Evolutionary conservation across 2,329 filamentous ascomycete genomes (phyloP), one percentile per base, ranked within the genome.

Genomic region (Blastomyces silverae): DNA sequence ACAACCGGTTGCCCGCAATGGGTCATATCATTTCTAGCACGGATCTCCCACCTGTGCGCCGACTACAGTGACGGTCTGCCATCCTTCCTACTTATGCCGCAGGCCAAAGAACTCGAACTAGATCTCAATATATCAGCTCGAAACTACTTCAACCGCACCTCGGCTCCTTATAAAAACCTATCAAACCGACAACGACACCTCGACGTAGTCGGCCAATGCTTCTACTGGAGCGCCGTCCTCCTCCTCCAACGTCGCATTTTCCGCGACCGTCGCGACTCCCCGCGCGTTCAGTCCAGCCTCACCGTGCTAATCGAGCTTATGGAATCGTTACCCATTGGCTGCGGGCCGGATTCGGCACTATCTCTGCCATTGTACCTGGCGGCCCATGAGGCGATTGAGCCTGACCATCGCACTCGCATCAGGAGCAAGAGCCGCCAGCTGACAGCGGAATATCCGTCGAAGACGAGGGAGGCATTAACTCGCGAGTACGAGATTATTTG

Each of bases 1-100:
- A 61, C 59, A 8, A 61, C 59, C 42, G 59, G 59, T 44, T 61
- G 59, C n/a, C 59, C 59, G 6, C 59, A 50, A 42, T 61, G 59
- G 59, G 44, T 61, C 25, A 61, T 61, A 20, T 48, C 59, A 28
- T 42, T 50, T 34, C 59, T 61, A 34, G 59, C 59, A 2, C 22
- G 59, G 13, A 61, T 61, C 15, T 61, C 59, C 6, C 59, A 61
- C 46, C 59, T 61, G 10, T n/a, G 11, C 25, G 59, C 59, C 20
- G 59, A 61, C 44, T 28, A 39, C 59, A 42, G 8, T 25, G 22
- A 46, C 3, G 59, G 59, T 4, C 20, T 61, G 2, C 46, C 59
- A 17, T 25, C 25, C 2, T 25, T 10, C 31, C 20, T 39, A 13
- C 11, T 61, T 31, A 50, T 52, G 3, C 10, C 59, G 4, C 59